Base-by-base conservation (phyloP, 2,329 filamentous ascomycete species). In the Neospermospora avenae region DNA sequence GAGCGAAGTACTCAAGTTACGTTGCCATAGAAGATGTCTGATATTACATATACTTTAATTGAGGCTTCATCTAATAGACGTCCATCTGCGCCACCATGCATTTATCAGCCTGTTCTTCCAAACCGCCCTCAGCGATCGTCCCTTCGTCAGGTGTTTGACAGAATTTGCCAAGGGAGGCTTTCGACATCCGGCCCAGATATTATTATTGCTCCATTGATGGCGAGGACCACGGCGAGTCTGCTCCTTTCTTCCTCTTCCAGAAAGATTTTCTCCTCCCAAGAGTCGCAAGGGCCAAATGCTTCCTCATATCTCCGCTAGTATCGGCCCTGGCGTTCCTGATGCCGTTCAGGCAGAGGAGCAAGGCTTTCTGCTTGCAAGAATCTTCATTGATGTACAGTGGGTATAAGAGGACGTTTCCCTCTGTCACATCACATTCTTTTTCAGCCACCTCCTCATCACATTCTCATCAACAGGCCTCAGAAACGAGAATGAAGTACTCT, bases 401-500 rank as follows among this genome's bases (percentile, higher is more conserved):
- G 52, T 59, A 67, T 67, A 65, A 61, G 55, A 65, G 39, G 41
- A 22, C 48, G 22, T 18, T 37, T 52, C 20, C 41, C 52, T 57
- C 55, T 41, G 55, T 35, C 45, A 52, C 25, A 35, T 45, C 11
- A 28, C n/a, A 34, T 28, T 34, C 53, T 55, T 51, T 46, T 41
- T 35, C 45, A 41, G 59, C 31, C 57, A 63, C 48, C 45, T 63
- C 57, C 39, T 51, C 52, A 58, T 63, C 46, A 46, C 58, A 63
- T 62, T 37, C 48, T 22, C 46, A 52, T 48, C 55, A 44, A 52
- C 42, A 39, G 45, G 24, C 37, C 42, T 31, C 49, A 60, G 49
- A 46, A 48, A 57, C 39, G 63, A 66, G 62, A 16, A 67, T 67
- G 64, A 66, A 60, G 56, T 67, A 65, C 56, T 58, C 52, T 57